Conservation (phyloP, 495 filamentous ascomycete species). For the Penicillium paradoxum region DNA sequence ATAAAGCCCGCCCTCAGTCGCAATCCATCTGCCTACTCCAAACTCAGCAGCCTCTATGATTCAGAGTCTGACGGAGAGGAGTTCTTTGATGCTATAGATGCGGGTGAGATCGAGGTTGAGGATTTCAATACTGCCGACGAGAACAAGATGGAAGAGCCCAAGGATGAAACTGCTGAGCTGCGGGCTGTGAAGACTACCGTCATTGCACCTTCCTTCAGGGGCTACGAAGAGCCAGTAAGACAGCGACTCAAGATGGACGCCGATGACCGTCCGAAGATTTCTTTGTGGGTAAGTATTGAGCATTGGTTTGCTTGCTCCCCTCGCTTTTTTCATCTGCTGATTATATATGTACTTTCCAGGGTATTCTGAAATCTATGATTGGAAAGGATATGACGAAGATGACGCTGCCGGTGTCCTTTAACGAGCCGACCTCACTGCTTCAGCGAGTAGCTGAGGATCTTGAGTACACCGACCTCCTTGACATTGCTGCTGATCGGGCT, state of each 20-base stretch:
- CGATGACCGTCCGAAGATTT: constrained; percentile 89
- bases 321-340: constrained; percentile 7
- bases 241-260: constrained; percentile 79
- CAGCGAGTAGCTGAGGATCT: constrained; percentile 95
- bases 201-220: constrained; percentile 72
- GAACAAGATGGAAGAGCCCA: constrained; percentile 40
- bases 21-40: constrained; percentile 31
- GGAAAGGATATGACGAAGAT: constrained; percentile 99
- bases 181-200: constrained; percentile 49
- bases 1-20: constrained; percentile 15
- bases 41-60: constrained; percentile 55
- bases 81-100: constrained; percentile 96
- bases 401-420: constrained; percentile 97
- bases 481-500: constrained; percentile 77
- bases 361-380: constrained; percentile 98
- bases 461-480: constrained; percentile 92
- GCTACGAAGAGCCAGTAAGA: constrained; percentile 84
- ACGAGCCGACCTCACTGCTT: constrained; percentile 95
- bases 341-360: constrained; percentile 57
- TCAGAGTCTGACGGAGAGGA: constrained; percentile 85
- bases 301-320: neutral
- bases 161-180: constrained; percentile 42
- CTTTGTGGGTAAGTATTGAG: constrained; percentile 73
- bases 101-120: constrained; percentile 80
- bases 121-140: constrained; percentile 45